Evolutionary conservation across 164 flowering plant species (phyloP), one percentile per base, ranked within the genome.

Genomic region (Nymphaea thermarum): DNA sequence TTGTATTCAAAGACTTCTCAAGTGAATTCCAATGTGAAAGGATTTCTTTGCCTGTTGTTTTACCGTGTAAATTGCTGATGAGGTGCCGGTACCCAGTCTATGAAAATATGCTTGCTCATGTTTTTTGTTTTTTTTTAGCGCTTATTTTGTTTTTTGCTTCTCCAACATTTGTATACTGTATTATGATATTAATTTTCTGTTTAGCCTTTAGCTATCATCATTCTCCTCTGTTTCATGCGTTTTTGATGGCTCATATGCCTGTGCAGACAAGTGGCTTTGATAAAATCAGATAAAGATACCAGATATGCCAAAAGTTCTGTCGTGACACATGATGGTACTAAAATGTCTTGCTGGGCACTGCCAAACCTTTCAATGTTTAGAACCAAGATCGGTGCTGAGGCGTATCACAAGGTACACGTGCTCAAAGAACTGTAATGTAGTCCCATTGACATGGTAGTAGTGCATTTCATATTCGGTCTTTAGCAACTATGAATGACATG

Each of bases 281-380:
- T 94, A 67, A 94, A 91, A 72, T 94, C 98, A 8, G 79, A 78
- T 76, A 94, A 94, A 79, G 99, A 94, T 72, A 82, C 82, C 47
- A 82, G 99, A 77, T 91, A 91, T 73, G 96, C 83, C 36, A 63
- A 86, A 74, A 87, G 90, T 71, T 86, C 92, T 1, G 80, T 94
- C 53, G 96, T 91, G 51, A 91, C 96, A 4, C 99, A 94, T 82
- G 98, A 91, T 80, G 99, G 98, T 60, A 80, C 64, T 60, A 94
- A 83, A 75, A 75, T 88, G 69, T 89, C 97, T 16, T 94, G 99
- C 67, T 82, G 84, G 87, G 82, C 99, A 55, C 72, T 94, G 77
- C 72, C 84, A 8, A 76, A 86, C 73, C 78, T 94, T 62, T 81
- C 87, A 41, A 79, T 87, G 16, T 87, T 94, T 74, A 84, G 47